phyloP scores from a whole-genome alignment of 73 alveolate species.

The Paramecium biaurelia region DNA sequence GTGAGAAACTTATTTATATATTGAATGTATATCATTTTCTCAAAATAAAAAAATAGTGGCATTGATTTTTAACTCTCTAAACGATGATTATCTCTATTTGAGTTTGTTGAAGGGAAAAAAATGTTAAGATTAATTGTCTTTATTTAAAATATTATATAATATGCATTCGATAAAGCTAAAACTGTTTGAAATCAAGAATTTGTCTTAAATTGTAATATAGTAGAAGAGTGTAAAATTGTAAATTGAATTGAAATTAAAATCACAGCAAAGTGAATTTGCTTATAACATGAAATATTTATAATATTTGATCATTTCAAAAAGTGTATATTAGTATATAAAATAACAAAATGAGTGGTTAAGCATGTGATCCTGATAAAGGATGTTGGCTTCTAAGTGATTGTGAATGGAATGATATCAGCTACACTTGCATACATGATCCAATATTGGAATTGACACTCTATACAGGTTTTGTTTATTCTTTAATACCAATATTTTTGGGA shows the following conservation, averaged over 20 bases:
- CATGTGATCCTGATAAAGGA: slow-evolving; percentile 2
- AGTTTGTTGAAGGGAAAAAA: too few relatives aligned
- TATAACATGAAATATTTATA: neutral
- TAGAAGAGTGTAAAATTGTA: neutral
- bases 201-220: neutral
- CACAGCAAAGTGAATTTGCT: neutral
- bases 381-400: slow-evolving; percentile 23
- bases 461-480: slow-evolving; percentile 5
- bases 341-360: neutral
- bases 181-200: neutral
- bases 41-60: too few relatives aligned
- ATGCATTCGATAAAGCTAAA: too few relatives aligned
- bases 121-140: too few relatives aligned
- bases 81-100: too few relatives aligned
- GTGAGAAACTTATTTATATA: too few relatives aligned
- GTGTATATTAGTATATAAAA: neutral
- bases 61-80: too few relatives aligned
- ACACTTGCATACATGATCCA: neutral
- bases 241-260: neutral
- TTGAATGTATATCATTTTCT: too few relatives aligned
- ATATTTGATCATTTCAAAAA: neutral
- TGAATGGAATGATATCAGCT: neutral
- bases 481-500: slow-evolving; percentile 28
- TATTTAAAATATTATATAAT: too few relatives aligned
- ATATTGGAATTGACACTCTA: neutral